Percentiles rank a stretch among this genome's conserved stretches.
Conservation (phyloP, 169 alveolate species). For the Gregarina niphandrodes region DNA sequence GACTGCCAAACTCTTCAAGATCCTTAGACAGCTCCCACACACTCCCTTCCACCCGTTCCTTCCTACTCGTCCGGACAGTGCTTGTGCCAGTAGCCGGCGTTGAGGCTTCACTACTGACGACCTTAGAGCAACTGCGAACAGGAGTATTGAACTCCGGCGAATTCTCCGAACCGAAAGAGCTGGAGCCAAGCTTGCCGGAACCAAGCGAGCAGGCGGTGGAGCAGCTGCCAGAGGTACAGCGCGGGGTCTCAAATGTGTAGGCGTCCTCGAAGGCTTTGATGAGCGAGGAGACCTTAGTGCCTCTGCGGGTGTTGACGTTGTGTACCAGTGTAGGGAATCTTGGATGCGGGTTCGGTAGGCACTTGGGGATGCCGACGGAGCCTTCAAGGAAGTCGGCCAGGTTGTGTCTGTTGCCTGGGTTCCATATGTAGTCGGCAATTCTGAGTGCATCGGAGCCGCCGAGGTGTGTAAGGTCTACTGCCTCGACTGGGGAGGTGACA, state of each 20-base stretch:
- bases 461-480: background rate
- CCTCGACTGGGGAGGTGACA: background rate
- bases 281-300: too few species aligned
- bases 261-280: too few species aligned
- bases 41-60: too few species aligned
- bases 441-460: background rate
- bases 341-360: conserved; percentile 9
- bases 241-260: too few species aligned
- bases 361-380: background rate
- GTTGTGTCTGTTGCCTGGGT: background rate
- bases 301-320: conserved; percentile 1
- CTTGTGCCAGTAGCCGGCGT: background rate
- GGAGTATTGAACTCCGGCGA: too few species aligned
- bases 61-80: background rate
- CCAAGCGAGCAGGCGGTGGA: too few species aligned
- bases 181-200: too few species aligned
- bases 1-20: background rate
- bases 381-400: conserved; percentile 5
- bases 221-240: too few species aligned
- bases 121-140: too few species aligned
- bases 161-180: too few species aligned
- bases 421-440: background rate
- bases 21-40: background rate
- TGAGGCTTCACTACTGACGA: background rate
- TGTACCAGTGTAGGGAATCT: conserved; percentile 12